phyloP scores from a whole-genome alignment of 805 yeast genomes.

The Saccharomycopsis babjevae region DNA sequence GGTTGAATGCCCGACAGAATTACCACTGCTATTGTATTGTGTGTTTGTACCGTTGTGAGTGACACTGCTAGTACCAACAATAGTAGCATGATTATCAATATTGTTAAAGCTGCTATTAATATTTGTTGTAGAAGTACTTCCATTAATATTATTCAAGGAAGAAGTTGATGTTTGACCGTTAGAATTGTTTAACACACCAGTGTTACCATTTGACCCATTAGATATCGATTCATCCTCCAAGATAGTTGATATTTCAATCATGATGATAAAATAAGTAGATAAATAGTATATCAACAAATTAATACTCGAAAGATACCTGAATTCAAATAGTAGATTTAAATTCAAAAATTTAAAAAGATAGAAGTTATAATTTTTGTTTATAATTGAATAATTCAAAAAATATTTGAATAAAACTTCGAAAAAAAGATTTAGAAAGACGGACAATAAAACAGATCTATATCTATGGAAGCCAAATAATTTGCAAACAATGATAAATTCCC shows the following conservation, averaged over 20 bases:
- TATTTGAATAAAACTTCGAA: background rate
- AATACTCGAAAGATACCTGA: background rate
- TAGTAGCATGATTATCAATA: background rate
- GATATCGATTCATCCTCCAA: constrained; percentile 16
- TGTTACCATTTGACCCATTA: constrained; percentile 6
- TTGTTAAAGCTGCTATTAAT: background rate
- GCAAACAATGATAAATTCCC: background rate
- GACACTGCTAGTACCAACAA: background rate
- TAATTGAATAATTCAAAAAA: background rate
- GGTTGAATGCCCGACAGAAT: background rate
- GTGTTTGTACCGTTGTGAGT: background rate
- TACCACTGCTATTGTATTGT: background rate
- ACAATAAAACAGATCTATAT: background rate
- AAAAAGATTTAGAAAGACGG: background rate
- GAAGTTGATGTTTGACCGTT: background rate
- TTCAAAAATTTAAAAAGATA: background rate
- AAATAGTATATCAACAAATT: background rate
- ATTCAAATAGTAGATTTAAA: background rate
- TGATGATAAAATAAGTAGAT: background rate
- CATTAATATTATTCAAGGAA: background rate
- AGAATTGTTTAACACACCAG: constrained; percentile 4
- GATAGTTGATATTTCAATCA: constrained; percentile 30
- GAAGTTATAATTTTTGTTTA: background rate
- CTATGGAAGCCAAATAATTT: background rate
- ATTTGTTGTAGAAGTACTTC: background rate